phyloP scores from a whole-genome alignment of 495 filamentous ascomycete genomes.

The Penicillium flavigenum region DNA sequence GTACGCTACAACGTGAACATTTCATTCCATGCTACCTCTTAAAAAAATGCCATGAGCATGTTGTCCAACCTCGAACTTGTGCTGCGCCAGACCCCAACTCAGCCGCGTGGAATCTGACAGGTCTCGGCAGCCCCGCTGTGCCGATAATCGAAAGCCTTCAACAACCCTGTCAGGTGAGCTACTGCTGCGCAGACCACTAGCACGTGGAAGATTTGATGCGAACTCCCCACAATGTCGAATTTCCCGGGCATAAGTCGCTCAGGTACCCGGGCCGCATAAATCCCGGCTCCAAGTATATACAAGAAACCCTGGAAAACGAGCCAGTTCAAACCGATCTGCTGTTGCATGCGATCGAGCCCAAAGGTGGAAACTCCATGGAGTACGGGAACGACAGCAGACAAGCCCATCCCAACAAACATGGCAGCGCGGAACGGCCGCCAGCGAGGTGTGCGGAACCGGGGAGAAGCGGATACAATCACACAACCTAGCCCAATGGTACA shows the following conservation, averaged over 20 bases:
- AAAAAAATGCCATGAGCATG: conserved; percentile 27
- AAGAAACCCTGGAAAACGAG: conserved; percentile 74
- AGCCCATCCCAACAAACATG: conserved; percentile 89
- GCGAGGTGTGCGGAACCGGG: conserved; percentile 75
- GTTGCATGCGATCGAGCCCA: conserved; percentile 55
- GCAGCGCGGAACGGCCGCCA: conserved; percentile 83
- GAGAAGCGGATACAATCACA: conserved; percentile 68
- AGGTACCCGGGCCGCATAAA: conserved; percentile 69
- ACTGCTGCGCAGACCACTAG: conserved; percentile 60
- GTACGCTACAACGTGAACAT: conserved; percentile 23
- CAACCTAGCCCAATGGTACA: conserved; percentile 72
- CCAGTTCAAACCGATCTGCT: conserved; percentile 81
- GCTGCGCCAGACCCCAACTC: conserved; percentile 16
- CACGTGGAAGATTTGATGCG: conserved; percentile 67
- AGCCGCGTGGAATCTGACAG: conserved; percentile 37
- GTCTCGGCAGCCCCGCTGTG: conserved; percentile 45
- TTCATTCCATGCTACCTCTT: conserved; percentile 28
- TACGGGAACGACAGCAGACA: conserved; percentile 79
- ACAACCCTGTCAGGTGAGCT: conserved; percentile 56
- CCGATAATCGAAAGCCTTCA: conserved; percentile 58
- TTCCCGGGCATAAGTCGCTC: conserved; percentile 50
- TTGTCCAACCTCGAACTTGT: conserved; percentile 26
- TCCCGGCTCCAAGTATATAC: conserved; percentile 80
- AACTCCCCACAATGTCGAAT: conserved; percentile 61
- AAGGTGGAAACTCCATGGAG: conserved; percentile 69